Conservation (phyloP, 352 stramenopile genomes). For the Globisporangium ultimum region DNA sequence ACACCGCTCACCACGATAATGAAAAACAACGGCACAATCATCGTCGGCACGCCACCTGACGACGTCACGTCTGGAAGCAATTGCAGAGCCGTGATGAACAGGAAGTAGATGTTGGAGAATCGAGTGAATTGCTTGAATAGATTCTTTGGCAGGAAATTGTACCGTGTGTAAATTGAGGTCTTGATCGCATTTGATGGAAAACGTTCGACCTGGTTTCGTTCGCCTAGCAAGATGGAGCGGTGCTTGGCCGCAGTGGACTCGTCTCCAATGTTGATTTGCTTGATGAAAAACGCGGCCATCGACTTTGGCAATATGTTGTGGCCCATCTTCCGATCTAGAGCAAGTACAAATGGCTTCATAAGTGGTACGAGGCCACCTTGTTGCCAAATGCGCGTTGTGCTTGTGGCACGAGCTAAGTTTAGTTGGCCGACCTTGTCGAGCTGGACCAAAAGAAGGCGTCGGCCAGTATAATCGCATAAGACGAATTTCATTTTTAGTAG, state of each 20-base stretch:
- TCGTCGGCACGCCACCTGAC: conserved; percentile 76
- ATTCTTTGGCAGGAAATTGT: conserved; percentile 70
- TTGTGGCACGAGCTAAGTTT: too few species aligned
- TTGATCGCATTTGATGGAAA: conserved; percentile 52
- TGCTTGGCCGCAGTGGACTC: conserved; percentile 12
- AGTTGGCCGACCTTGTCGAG: too few species aligned
- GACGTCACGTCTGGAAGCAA: conserved; percentile 82
- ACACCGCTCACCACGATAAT: conserved; percentile 83
- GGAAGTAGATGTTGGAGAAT: conserved; percentile 91
- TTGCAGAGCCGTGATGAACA: conserved; percentile 85
- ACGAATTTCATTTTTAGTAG: too few species aligned
- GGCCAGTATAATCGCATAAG: too few species aligned
- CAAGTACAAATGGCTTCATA: too few species aligned
- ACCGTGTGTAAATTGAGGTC: conserved; percentile 54
- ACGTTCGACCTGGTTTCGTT: conserved; percentile 8
- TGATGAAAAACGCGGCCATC: conserved; percentile 8
- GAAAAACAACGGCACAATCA: conserved; percentile 79
- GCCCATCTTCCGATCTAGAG: too few species aligned
- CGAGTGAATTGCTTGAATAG: conserved; percentile 78
- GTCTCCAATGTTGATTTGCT: conserved; percentile 14
- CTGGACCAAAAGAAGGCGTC: too few species aligned
- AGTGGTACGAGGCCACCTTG: too few species aligned
- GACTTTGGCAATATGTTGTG: too few species aligned
- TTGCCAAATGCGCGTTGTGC: too few species aligned
- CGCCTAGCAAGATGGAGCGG: conserved; percentile 29